Conservation (phyloP, 306 rosid species). For the Cucumis hystrix region DNA sequence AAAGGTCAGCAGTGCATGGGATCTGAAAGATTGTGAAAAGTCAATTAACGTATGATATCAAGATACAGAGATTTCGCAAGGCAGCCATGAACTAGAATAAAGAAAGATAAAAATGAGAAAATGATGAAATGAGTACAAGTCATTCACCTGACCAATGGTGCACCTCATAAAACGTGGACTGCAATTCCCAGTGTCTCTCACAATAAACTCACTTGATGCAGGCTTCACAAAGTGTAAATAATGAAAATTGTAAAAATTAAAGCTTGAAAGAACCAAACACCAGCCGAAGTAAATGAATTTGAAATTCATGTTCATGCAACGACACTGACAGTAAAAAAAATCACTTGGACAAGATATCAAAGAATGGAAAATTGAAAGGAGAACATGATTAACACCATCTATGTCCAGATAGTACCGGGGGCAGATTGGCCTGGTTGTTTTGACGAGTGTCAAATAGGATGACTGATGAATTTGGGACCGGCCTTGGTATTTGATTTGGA, state of each 20-base stretch:
- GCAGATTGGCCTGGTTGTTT: slow-evolving; percentile 79
- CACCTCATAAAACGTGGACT: slow-evolving; percentile 99
- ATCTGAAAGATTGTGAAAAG: slow-evolving; percentile 36
- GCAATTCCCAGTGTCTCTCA: slow-evolving; percentile 84
- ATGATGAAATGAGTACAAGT: neutral
- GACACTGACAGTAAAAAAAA: slow-evolving; percentile 7
- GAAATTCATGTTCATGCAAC: slow-evolving; percentile 1
- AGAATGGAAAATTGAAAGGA: neutral
- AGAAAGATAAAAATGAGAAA: neutral
- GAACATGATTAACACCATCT: neutral
- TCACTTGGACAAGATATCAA: slow-evolving; percentile 2
- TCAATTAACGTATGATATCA: neutral
- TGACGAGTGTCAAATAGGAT: slow-evolving; percentile 80
- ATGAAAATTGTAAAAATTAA: slow-evolving; percentile 5
- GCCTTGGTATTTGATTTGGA: slow-evolving; percentile 97
- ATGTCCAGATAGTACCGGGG: slow-evolving; percentile 50
- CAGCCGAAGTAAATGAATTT: slow-evolving; percentile 13
- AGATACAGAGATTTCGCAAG: neutral
- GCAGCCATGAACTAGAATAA: neutral
- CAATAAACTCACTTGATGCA: slow-evolving; percentile 88
- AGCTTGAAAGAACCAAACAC: slow-evolving; percentile 3
- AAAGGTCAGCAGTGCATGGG: slow-evolving; percentile 83
- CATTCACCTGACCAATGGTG: slow-evolving; percentile 83
- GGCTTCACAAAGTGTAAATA: slow-evolving; percentile 38
- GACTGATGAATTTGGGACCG: slow-evolving; percentile 68